phyloP scores from a whole-genome alignment of 2,329 filamentous ascomycete species.

The Ophiostoma novo-ulmi region DNA sequence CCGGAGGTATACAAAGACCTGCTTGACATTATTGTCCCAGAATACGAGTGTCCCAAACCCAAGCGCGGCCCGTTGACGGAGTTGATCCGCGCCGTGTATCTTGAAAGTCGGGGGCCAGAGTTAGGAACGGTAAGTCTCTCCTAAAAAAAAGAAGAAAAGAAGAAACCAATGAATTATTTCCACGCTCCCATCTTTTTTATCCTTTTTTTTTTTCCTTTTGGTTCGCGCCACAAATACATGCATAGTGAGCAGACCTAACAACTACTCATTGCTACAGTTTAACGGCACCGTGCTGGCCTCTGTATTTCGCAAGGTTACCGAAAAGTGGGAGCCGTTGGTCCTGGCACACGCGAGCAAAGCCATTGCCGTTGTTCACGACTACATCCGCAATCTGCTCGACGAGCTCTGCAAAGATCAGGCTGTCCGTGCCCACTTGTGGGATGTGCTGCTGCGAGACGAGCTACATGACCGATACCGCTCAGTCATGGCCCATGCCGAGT shows the following conservation, averaged over 20 bases:
- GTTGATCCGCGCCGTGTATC: slow-evolving; percentile 42
- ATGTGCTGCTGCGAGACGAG: slow-evolving; percentile 42
- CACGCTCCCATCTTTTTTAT: slow-evolving; percentile 30
- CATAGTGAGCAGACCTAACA: too few species aligned
- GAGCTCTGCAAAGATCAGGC: slow-evolving; percentile 34
- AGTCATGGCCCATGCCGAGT: slow-evolving; percentile 46
- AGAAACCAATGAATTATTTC: too few species aligned
- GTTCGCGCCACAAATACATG: background rate
- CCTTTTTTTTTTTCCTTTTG: background rate
- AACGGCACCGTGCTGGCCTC: slow-evolving; percentile 39
- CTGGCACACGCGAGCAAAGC: slow-evolving; percentile 47
- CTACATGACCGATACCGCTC: slow-evolving; percentile 43
- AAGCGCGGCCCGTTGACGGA: background rate
- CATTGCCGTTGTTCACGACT: slow-evolving; percentile 47
- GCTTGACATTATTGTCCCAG: background rate
- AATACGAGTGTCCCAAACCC: background rate
- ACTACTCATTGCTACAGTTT: slow-evolving; percentile 32
- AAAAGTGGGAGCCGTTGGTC: slow-evolving; percentile 48
- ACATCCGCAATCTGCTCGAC: slow-evolving; percentile 43
- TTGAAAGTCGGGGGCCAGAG: slow-evolving; percentile 47
- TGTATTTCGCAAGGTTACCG: slow-evolving; percentile 50
- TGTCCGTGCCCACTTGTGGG: slow-evolving; percentile 37
- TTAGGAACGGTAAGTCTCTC: slow-evolving; percentile 43
- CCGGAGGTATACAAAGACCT: background rate
- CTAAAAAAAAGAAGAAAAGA: too few species aligned